Conservation (phyloP, 352 stramenopile genomes). For the Globisporangium cystogenes region DNA sequence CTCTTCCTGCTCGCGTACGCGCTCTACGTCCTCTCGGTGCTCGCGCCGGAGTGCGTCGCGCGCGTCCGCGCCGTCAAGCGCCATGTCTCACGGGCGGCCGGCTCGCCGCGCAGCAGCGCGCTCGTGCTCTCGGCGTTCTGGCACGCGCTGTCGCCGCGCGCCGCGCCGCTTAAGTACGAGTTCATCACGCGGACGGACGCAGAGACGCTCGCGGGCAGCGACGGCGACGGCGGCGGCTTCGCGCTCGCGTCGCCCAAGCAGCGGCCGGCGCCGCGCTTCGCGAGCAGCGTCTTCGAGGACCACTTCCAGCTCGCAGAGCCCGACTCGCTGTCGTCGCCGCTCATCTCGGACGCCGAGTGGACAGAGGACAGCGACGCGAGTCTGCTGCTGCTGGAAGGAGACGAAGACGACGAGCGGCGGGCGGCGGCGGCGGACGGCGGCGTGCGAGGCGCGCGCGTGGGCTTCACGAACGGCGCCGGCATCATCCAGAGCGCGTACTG, state of each 20-base stretch:
- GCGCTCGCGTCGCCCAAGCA: conserved; percentile 20
- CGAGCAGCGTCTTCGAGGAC: conserved; percentile 46
- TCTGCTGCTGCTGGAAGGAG: neutral
- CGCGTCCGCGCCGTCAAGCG: conserved; percentile 16
- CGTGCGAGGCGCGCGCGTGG: conserved; percentile 5
- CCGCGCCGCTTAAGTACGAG: conserved; percentile 22
- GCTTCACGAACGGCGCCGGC: conserved; percentile 34
- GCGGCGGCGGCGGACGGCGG: neutral
- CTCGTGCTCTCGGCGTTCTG: conserved; percentile 72
- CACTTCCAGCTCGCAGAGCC: conserved; percentile 46
- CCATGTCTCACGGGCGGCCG: too few relatives aligned
- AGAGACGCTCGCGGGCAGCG: conserved; percentile 7
- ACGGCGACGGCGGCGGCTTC: conserved; percentile 8
- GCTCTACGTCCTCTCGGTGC: conserved; percentile 53
- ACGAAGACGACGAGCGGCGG: neutral
- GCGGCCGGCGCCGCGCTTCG: conserved; percentile 24
- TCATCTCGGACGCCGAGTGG: conserved; percentile 52
- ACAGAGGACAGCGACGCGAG: conserved; percentile 11
- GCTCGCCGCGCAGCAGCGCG: too few relatives aligned
- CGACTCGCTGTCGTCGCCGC: conserved; percentile 48
- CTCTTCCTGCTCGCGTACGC: conserved; percentile 46
- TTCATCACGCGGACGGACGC: conserved; percentile 37
- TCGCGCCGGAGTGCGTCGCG: conserved; percentile 45
- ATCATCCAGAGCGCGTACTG: conserved; percentile 51
- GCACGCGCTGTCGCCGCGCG: conserved; percentile 47